Evolutionary conservation across 495 filamentous ascomycete genomes (phyloP), one percentile per base, ranked within the genome.

Genomic region (Penicillium longicatenatum): DNA sequence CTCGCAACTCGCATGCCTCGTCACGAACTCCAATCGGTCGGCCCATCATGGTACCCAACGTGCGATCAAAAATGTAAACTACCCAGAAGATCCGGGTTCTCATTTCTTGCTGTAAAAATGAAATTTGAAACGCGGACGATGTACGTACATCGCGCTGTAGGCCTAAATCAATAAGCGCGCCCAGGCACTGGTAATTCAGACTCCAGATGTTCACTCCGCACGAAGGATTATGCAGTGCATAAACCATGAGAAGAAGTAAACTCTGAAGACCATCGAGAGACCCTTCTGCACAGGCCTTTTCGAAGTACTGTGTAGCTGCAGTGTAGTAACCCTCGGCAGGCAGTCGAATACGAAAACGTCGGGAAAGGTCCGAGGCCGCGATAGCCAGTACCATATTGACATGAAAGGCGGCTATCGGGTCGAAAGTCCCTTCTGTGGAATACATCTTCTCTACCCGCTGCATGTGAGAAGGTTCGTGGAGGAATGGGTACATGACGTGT

Each of bases 61-160:
- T 75, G 16, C 78, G 70, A 53, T 81, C 77, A 17, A 81, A 67
- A 9, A 59, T 76, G 44, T 79, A 81, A 1, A 72, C 72, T 0
- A 76, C 75, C 78, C 78, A 79, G 50, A 81, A 81, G 4, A 79
- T 70, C 6, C 77, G 66, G 2, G 77, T 79, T 41, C 78, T 60
- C 75, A 81, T 77, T 49, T 81, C 78, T 42, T 78, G 76, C 20
- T 76, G 69, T 16, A 79, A 54, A 2, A 75, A 59, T 0, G 75
- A 75, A 3, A 79, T 75, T 3, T 55, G 62, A 14, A 70, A 66
- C 8, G 63, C 60, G 14, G 65, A 55, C 14, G 61, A 70, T 3
- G 68, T 62, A 10, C 71, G 71, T 2, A 79, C 59, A 59, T 77
- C 72, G 4, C 78, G 71, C 50, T 79, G 78, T 0, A 79, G 64